Evolutionary conservation across 208 protist genomes (phyloP), one percentile per base, ranked within the genome.

Genomic region (Leishmania lainsoni): DNA sequence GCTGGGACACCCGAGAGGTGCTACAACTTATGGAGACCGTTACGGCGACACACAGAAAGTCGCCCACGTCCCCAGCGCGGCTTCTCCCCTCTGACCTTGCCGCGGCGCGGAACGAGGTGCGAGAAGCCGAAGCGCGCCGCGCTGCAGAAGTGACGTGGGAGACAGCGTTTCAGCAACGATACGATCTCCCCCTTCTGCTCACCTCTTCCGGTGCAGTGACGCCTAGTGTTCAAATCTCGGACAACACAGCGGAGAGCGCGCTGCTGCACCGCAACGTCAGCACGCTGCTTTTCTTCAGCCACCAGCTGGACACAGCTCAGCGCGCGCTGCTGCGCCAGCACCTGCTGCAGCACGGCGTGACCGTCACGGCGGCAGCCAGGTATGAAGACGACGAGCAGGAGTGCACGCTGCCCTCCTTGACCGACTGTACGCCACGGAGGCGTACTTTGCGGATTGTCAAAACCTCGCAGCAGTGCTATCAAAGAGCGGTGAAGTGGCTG

Each of bases 321-420:
- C 71, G 35, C 9, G 78, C 42, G 32, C 49, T 58, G 59, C 75
- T 86, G 16, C 82, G 78, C 3, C 59, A 71, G 5, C 78, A 82
- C 58, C 52, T 86, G 42, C 48, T 76, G 39, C 63, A 75, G 74
- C 56, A 81, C 66, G 66, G 78, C 39, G 56, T 82, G 3, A 39
- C 78, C 49, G 78, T 86, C 26, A 77, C 45, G 26, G 49, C 75
- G 10, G 49, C 65, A 1, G 72, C 42, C 12, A 69, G 16, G 49
- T 61, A 56, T 22, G 82, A 78, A 45, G 82, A 79, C 48, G 78
- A 59, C 14, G 78, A 86, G 78, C 82, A 86, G 59, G 82, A 86
- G 66, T 80, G 59, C 49, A 86, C 82, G 16, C 72, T 1, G 74
- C 76, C 58, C 82, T 86, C 52, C 72, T 86, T 42, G 78, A 86